Base-by-base conservation (phyloP, 805 yeast species). In the Yarrowia sp. region DNA sequence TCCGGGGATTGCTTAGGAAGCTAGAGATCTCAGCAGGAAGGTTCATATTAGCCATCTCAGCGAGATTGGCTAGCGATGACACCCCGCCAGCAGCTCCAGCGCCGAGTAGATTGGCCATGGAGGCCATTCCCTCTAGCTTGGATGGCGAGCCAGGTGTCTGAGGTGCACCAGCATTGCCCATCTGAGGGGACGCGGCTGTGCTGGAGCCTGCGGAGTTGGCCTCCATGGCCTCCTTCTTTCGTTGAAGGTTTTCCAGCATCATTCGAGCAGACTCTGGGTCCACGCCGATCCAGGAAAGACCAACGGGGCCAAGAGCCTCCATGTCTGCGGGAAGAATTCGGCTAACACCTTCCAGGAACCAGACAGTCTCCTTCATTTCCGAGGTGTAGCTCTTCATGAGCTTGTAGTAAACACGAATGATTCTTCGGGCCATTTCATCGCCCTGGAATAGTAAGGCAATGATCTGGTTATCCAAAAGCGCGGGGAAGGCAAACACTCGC, bases 331-430 rank as follows among this genome's bases (percentile, higher is more conserved):
- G 97, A 54, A 92, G 79, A 0, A 92, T 96, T 64, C 86, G 85
- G 5, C 95, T 84, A 1, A 91, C 95, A 4, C 98, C 98, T 75
- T 92, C 96, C 68, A 92, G 79, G 70, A 92, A 92, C 98, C 98
- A 92, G 17, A 92, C 96, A 70, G 84, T 84, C 71, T 92, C 95
- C 73, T 89, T 89, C 88, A 89, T 88, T 71, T 90, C 96, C 36
- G 87, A 84, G 0, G 96, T 90, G 74, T 89, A 92, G 16, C 88
- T 85, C 69, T 96, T 79, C 54, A 92, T 81, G 66, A 92, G 77
- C 65, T 89, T 85, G 77, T 92, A 92, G 78, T 92, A 92, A 64
- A 89, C 87, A 69, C 96, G 80, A 90, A 93, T 90, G 67, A 93
- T 90, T 69, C 96, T 80, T 91, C 90, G 90, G 2, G 98, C 96